These are phyloP conservation scores for Citrus hindsii DNA, from an alignment of 345 rosid species.

Conservation along the genomic window DNA sequence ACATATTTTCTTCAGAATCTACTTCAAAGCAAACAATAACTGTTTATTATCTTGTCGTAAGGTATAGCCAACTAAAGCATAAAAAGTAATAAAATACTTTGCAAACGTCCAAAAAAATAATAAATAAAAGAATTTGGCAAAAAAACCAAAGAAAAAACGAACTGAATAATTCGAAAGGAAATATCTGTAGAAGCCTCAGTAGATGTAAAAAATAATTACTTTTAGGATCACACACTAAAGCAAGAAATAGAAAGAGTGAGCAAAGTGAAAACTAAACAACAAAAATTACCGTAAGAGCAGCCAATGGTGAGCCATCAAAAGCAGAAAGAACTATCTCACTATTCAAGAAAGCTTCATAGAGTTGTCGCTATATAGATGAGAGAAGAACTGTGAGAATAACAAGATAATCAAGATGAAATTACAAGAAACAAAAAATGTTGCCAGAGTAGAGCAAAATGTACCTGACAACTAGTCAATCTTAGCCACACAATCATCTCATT, in stretches of 20 bases:
- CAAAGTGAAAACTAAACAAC: neutral
- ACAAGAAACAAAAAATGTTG: neutral
- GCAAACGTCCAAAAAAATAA: neutral
- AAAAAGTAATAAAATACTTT: neutral
- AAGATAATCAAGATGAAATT: constrained; percentile 1
- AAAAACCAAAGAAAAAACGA: neutral
- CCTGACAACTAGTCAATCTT: constrained; percentile 86
- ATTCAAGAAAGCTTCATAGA: constrained; percentile 86
- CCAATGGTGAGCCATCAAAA: constrained; percentile 94
- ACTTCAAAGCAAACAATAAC: constrained; percentile 26
- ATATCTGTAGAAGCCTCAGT: neutral
- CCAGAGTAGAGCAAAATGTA: constrained; percentile 21
- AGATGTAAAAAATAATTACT: neutral
- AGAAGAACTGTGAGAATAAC: constrained; percentile 5
- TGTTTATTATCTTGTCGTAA: neutral
- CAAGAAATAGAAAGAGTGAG: neutral
- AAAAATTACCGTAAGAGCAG: constrained; percentile 86
- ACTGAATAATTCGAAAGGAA: neutral
- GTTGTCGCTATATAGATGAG: constrained; percentile 53
- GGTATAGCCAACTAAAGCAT: neutral
- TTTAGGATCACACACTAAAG: neutral
- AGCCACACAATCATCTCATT: constrained; percentile 94
- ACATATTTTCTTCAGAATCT: constrained; percentile 96
- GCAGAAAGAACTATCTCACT: constrained; percentile 94
- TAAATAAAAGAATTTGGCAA: neutral